Percentiles rank a stretch among this genome's conserved stretches.
These are phyloP conservation scores for Emmonsia crescens DNA, from an alignment of 2,329 filamentous ascomycete species.

Conservation along the genomic window DNA sequence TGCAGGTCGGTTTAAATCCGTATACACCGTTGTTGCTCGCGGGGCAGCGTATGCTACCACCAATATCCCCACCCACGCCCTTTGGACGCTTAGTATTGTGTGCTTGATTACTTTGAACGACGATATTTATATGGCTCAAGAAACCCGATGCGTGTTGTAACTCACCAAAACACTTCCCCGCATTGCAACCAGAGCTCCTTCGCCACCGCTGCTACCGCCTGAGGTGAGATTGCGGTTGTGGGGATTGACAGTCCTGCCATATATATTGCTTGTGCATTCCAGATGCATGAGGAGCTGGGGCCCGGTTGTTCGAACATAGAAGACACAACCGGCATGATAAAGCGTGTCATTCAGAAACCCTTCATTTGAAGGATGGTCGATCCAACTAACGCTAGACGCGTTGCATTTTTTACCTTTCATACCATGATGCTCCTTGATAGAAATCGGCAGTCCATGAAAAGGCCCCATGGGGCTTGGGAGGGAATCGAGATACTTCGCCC, in stretches of 20 bases:
- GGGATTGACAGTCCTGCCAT: conserved; percentile 53
- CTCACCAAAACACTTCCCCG: conserved; percentile 45
- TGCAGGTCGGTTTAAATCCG: conserved; percentile 39
- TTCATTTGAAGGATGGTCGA: conserved; percentile 8
- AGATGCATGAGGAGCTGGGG: conserved; percentile 47
- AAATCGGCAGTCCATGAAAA: conserved; percentile 51
- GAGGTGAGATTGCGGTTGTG: conserved; percentile 48
- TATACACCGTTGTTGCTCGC: conserved; percentile 43
- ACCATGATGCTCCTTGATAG: conserved; percentile 38
- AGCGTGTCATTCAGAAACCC: conserved; percentile 49
- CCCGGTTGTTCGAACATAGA: conserved; percentile 60
- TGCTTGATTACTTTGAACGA: background rate
- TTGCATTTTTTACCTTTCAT: conserved; percentile 45
- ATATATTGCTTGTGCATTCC: conserved; percentile 51
- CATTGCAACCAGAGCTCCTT: conserved; percentile 50
- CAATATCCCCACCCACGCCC: conserved; percentile 54
- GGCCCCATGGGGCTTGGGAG: conserved; percentile 41
- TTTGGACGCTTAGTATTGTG: conserved; percentile 31
- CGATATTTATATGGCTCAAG: background rate
- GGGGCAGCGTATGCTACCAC: conserved; percentile 36
- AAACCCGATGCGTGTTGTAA: background rate
- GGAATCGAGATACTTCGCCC: conserved; percentile 39
- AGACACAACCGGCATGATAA: conserved; percentile 49
- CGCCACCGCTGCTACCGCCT: conserved; percentile 57
- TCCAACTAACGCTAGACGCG: conserved; percentile 30